Evolutionary conservation across 2,329 filamentous ascomycete genomes (phyloP), one percentile per base, ranked within the genome.

Genomic region (Graphilbum ipis-grandicollis): DNA sequence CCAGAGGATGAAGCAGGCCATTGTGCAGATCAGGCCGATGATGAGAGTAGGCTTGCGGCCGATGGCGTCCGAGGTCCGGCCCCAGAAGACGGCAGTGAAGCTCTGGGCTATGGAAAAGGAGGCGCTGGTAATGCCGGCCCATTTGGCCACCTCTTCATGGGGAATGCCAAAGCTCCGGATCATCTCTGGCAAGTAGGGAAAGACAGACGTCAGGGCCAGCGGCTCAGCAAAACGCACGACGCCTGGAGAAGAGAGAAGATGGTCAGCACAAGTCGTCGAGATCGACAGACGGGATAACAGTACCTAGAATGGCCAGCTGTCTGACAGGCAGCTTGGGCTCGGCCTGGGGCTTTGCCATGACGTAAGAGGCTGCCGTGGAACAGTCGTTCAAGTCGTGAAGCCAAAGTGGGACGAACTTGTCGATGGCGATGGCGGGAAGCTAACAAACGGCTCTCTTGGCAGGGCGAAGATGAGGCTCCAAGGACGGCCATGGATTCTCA

Each of bases 11-110:
- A 80, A 85, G 30, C 79, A 79, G 1, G 76, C 51, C 81, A 94
- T 92, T 32, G 85, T 93, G 47, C 71, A 79, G 28, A 75, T 53
- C 15, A 90, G 62, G 0, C 81, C 84, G 8, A 67, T 50, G 13
- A 96, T 63, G 41, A 96, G 82, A 29, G 79, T 70, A 1, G 79
- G 79, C 51, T 93, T 94, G 39, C 88, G 72, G 17, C 88, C 90
- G 43, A 81, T 72, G 31, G 56, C 60, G 53, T 96, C 90, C 0
- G 84, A 82, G 2, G 77, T 68, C 44, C 74, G 68, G 6, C 84
- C 78, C 81, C 82, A 88, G 1, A 71, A 59, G 2, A 88, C 71
- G 15, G 78, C 80, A 6, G 79, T 82, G 15, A 71, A 35, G 46
- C 75, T 79, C 55, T 88, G 81, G 22, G 70, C 66, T 10, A 84